Base-by-base conservation (phyloP, 139 green algal genomes). In the Picochlorum sp. region DNA sequence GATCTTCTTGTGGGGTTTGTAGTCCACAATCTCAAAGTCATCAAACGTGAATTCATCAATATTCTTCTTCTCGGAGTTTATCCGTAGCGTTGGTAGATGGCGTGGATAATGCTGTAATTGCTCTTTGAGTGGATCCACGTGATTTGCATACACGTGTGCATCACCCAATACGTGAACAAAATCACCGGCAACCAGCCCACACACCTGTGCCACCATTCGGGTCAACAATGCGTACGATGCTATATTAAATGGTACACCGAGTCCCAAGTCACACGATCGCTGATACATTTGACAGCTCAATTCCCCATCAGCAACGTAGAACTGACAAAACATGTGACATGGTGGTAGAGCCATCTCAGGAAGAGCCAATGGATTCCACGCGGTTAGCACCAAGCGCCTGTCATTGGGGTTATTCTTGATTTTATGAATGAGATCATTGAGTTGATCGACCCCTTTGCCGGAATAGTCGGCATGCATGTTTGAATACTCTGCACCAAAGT, bases 181-280 rank as follows among this genome's bases (percentile, higher is more conserved):
- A 57, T 99, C 94, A 30, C 90, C 94, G 1, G 86, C 80, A 59
- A 71, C 71, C 37, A 98, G 79, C 6, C 77, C 88, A 66, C 84
- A 92, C 30, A 96, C 86, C 75, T 97, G 89, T 8, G 94, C 92
- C 10, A 99, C 71, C 65, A 98, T 86, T 74, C 77, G 72, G 0
- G 94, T 98, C 31, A 99, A 84, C 63, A 98, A 80, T 1, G 92
- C 79, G 77, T 99, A 99, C 21, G 72, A 89, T 18, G 94, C 94
- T 67, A 99, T 98, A 89, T 99, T 99, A 90, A 98, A 98, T 34
- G 94, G 94, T 67, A 99, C 94, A 5, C 94, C 94, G 37, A 99
- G 82, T n/a, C 94, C 94, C 44, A 98, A 82, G 76, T 99, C 94
- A 63, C 86, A 95, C 9, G 84, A 95, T 18, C 94, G 86, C 85